Base-by-base conservation (phyloP, 108 stramenopile species). In the Discostella stelligeroides region DNA sequence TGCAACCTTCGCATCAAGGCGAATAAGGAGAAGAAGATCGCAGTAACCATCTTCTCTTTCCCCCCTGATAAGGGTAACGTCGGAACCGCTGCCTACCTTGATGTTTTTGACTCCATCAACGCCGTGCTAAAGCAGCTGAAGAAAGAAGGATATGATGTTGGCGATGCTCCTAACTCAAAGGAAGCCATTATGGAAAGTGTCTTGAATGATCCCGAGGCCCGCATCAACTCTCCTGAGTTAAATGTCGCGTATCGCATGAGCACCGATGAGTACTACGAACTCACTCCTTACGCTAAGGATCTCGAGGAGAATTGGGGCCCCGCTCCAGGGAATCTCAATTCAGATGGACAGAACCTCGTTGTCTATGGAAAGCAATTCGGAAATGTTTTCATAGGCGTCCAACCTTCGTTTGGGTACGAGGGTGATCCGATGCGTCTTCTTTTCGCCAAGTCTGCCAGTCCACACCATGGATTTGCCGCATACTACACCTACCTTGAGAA, bases 61-160 rank as follows among this genome's bases (percentile, higher is more conserved):
- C 97, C 97, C 47, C 97, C 97, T 37, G 97, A 98, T 82, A 98
- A 98, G 90, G 97, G 97, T 46, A 98, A 98, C 77, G 97, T 98
- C 43, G 97, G 97, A 51, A 98, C 97, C 43, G 97, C 97, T 10
- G 97, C 97, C 28, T 98, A 98, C 91, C 86, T 98, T 41, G 96
- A 98, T 82, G 97, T 98, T n/a, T 98, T 98, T 82, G 86, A 89
- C 83, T 97, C 96, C 42, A 98, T 98, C 91, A 89, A 90, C 80
- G 93, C 96, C 43, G 96, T 96, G 4, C 63, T 96, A 27, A 75
- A 80, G 68, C 89, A 98, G 79, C 76, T 98, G 21, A 91, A 94
- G 82, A 64, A 63, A 14, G 85, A 95, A 68, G 97, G 97, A 49
- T 98, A 97, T 60, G 87, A 96, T 65, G 71, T 98, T 47, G 97